Conservation (phyloP, 192 early-diverging fungal genomes). For the Backusella sp. region DNA sequence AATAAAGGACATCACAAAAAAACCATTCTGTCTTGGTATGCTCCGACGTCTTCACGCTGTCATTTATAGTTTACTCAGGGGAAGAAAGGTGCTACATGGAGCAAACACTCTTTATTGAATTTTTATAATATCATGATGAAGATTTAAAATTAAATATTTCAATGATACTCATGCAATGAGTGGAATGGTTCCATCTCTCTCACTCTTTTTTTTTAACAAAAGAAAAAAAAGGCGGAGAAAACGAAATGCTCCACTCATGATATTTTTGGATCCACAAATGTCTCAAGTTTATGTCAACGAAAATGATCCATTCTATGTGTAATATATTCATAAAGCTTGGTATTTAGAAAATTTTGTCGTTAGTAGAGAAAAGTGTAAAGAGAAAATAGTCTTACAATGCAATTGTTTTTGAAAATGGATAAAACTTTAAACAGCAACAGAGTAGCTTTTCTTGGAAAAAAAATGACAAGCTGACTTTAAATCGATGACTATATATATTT, state of each 20-base stretch:
- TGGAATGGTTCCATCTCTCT: not conserved
- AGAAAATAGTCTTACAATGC: not conserved
- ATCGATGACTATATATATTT: not conserved
- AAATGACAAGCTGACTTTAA: constrained; percentile 2
- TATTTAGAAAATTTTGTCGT: not conserved
- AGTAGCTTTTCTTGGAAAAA: not conserved
- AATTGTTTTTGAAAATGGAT: not conserved
- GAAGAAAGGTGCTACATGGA: not conserved
- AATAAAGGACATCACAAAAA: not conserved
- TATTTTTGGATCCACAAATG: not conserved
- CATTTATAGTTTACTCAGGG: not conserved
- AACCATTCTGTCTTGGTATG: not conserved
- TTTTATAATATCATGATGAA: not conserved
- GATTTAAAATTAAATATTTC: not conserved
- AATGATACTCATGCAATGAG: not conserved
- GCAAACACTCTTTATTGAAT: not conserved
- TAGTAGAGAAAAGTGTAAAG: not conserved
- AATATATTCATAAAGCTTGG: not conserved
- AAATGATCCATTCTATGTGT: not conserved
- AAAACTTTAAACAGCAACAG: not conserved
- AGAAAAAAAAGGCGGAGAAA: not conserved
- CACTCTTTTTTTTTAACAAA: not conserved
- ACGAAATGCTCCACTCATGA: not conserved
- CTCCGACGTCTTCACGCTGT: not conserved
- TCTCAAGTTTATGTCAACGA: not conserved